Evolutionary conservation across 2,329 filamentous ascomycete genomes (phyloP).

Genomic region (Dactylellina cionopaga): DNA sequence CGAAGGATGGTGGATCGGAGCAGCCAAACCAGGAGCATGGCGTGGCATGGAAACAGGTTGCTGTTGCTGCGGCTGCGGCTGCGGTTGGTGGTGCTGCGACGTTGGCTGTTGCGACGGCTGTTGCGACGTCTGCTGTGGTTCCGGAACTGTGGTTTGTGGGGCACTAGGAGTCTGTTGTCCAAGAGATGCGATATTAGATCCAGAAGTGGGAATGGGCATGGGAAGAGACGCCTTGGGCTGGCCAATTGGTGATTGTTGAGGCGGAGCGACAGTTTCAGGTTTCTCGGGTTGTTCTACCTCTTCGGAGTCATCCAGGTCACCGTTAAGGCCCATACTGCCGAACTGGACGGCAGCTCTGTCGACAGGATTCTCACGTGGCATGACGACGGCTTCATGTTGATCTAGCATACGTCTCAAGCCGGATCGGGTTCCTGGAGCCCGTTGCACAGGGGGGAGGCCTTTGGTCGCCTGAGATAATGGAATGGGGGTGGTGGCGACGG

Average conservation of each 20-base stretch:
- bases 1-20: slow-evolving; percentile 69
- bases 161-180: slow-evolving; percentile 62
- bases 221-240: slow-evolving; percentile 87
- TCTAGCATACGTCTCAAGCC: slow-evolving; percentile 88
- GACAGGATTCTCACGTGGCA: slow-evolving; percentile 90
- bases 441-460: slow-evolving; percentile 70
- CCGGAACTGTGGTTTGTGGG: slow-evolving; percentile 59
- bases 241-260: slow-evolving; percentile 90
- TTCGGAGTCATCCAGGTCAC: slow-evolving; percentile 79
- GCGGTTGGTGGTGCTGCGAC: slow-evolving; percentile 61
- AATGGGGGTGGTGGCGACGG: slow-evolving; percentile 82
- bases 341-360: slow-evolving; percentile 95
- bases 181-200: slow-evolving; percentile 19
- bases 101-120: slow-evolving; percentile 61
- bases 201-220: slow-evolving; percentile 65
- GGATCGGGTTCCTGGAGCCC: slow-evolving; percentile 68
- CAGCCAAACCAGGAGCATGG: slow-evolving; percentile 64
- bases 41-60: slow-evolving; percentile 68
- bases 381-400: slow-evolving; percentile 96
- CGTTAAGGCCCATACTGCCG: slow-evolving; percentile 90
- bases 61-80: slow-evolving; percentile 41
- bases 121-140: slow-evolving; percentile 61
- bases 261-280: slow-evolving; percentile 90
- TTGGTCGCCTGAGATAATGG: slow-evolving; percentile 75
- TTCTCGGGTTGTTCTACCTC: slow-evolving; percentile 90